A percentile compares a stretch with the other conserved stretches of the same genome.
Evolutionary conservation across 2,329 filamentous ascomycete species (phyloP).

Genomic region (Nigrospora sphaerica): DNA sequence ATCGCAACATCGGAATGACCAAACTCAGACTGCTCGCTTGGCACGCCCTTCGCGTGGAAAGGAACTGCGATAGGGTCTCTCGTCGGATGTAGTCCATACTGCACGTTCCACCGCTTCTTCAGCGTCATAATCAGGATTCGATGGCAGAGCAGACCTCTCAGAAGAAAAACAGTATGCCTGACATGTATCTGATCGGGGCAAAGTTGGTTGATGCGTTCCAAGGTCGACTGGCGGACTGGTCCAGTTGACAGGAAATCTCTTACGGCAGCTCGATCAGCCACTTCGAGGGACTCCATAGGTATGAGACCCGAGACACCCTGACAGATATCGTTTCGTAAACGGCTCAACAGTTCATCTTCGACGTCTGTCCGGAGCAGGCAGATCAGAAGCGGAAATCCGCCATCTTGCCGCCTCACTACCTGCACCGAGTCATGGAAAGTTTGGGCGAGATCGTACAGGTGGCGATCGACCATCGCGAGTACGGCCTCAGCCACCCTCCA

Average conservation of each 20-base stretch:
- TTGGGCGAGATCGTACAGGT: slow-evolving; percentile 27
- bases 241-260: slow-evolving; percentile 18
- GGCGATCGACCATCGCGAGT: slow-evolving; percentile 30
- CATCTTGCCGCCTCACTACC: slow-evolving; percentile 27
- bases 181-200: slow-evolving; percentile 25
- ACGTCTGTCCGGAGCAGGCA: slow-evolving; percentile 45
- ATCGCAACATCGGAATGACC: slow-evolving; percentile 45
- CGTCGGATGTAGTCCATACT: slow-evolving; percentile 49
- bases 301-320: slow-evolving; percentile 22
- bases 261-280: slow-evolving; percentile 19
- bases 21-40: slow-evolving; percentile 56
- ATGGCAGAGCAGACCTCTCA: slow-evolving; percentile 57
- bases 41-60: slow-evolving; percentile 58
- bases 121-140: slow-evolving; percentile 52
- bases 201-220: slow-evolving; percentile 17
- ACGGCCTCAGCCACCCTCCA: slow-evolving; percentile 38
- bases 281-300: slow-evolving; percentile 18
- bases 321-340: slow-evolving; percentile 33
- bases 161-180: slow-evolving; percentile 36
- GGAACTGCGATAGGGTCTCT: slow-evolving; percentile 60
- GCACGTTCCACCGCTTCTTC: slow-evolving; percentile 60
- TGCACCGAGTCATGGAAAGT: slow-evolving; percentile 37
- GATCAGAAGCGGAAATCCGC: slow-evolving; percentile 46
- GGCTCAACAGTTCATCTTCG: slow-evolving; percentile 33
- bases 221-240: slow-evolving; percentile 11